A percentile compares a stretch with the other conserved stretches of the same genome.
These are phyloP conservation scores for Mycosarcoma mackinlayi DNA, from an alignment of 1,284 basidiomycete species.

Conservation along the genomic window DNA sequence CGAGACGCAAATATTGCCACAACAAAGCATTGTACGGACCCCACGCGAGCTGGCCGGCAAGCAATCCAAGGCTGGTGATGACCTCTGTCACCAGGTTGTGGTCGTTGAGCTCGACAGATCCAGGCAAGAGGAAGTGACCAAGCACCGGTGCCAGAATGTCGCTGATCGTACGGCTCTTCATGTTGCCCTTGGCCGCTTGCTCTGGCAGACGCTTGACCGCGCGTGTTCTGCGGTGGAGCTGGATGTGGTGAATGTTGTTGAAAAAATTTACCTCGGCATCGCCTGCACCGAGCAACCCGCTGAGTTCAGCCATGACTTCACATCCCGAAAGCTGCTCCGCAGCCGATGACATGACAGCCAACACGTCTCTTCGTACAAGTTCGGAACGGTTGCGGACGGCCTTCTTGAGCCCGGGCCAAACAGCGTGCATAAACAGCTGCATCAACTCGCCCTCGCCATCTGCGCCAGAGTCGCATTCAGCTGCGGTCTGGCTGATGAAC, in stretches of 20 bases:
- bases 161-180: slow-evolving; percentile 80
- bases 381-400: slow-evolving; percentile 84
- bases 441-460: slow-evolving; percentile 19
- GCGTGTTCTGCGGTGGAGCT: slow-evolving; percentile 87
- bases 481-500: slow-evolving; percentile 73
- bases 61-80: slow-evolving; percentile 73
- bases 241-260: slow-evolving; percentile 94
- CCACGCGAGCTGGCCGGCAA: slow-evolving; percentile 73
- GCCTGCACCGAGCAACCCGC: slow-evolving; percentile 82
- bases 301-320: slow-evolving; percentile 79
- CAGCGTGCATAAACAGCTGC: slow-evolving; percentile 74
- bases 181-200: slow-evolving; percentile 76
- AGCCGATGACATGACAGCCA: slow-evolving; percentile 82
- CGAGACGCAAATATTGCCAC: slow-evolving; percentile 82
- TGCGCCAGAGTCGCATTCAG: slow-evolving; percentile 22
- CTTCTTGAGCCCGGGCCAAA: slow-evolving; percentile 86
- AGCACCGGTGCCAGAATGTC: slow-evolving; percentile 90
- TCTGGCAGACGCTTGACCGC: slow-evolving; percentile 88
- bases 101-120: slow-evolving; percentile 75
- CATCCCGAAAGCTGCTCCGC: slow-evolving; percentile 74
- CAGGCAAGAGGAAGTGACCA: slow-evolving; percentile 78
- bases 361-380: slow-evolving; percentile 86
- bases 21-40: slow-evolving; percentile 84
- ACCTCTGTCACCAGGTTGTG: slow-evolving; percentile 93
- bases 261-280: slow-evolving; percentile 98